Base-by-base conservation (phyloP, 1,284 basidiomycete species). In the Vanrija sp. region DNA sequence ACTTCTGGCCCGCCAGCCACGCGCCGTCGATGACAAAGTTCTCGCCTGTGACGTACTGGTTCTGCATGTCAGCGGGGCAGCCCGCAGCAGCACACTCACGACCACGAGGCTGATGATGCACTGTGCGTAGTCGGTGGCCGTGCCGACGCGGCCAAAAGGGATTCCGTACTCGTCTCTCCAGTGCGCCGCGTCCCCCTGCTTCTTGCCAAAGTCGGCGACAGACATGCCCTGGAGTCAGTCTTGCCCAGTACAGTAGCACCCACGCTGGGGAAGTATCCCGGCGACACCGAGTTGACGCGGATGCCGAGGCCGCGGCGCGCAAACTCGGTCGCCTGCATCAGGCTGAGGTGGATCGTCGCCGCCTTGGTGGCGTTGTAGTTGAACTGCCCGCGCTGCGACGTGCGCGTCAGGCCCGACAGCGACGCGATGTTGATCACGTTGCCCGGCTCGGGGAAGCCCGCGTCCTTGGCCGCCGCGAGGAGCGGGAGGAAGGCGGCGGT, bases 401-500 rank as follows among this genome's bases (percentile, higher is more conserved):
- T 74, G 44, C 60, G 62, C 38, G 67, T 68, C 39, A 74, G 61
- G 21, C 74, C 74, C 18, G 64, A 67, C 39, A 75, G 63, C n/a
- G 51, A 40, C 16, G 43, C 10, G 15, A 52, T 46, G 43, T n/a
- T 16, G 34, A 51, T 51, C 28, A 76, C 65, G 57, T 71, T 74
- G 46, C 73, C 73, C n/a, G 66, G 64, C 53, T 72, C 71, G 12
- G 65, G 48, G 47, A 28, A 65, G 10, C 54, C 54, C 34, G 68
- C 69, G 4, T 64, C 60, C 61, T 69, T 70, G 46, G 72, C 71
- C 5, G 67, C 66, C 16, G 62, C 60, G 5, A 76, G 65, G 14
- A 75, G 63, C 9, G 73, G 73, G 14, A 76, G 61, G 67, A 75
- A 72, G 15, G 71, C 74, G 46, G 69, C 73, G 3, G 73, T 61